Conservation (phyloP, 139 green algal genomes). For the Chlamydomonas eustigma region DNA sequence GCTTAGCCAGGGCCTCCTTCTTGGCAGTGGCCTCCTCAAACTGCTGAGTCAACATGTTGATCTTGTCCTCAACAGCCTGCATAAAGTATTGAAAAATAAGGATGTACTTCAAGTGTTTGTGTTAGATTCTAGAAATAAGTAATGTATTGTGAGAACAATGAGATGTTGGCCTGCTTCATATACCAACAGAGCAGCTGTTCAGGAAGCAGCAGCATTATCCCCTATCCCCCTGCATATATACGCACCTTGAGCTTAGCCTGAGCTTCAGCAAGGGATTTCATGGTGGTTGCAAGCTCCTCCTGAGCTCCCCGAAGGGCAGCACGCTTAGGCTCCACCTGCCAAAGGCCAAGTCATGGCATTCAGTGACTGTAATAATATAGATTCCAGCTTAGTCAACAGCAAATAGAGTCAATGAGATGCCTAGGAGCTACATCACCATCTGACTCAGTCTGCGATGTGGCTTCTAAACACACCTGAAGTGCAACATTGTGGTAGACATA, state of each 20-base stretch:
- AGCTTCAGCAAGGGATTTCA: constrained; percentile 45
- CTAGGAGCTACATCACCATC: no score
- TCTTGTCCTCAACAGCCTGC: constrained; percentile 67
- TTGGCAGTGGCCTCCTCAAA: constrained; percentile 66
- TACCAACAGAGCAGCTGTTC: no score
- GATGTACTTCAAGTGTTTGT: no score
- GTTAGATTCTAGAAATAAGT: neutral
- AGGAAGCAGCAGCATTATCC: no score
- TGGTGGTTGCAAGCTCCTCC: constrained; percentile 50
- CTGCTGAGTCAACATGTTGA: constrained; percentile 55
- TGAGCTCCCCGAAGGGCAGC: constrained; percentile 50
- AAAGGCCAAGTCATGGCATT: no score
- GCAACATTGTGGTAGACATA: constrained; percentile 78
- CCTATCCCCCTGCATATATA: no score
- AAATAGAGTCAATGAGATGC: no score
- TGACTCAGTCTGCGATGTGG: no score
- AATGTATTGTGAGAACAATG: neutral
- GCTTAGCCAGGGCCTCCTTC: constrained; percentile 64
- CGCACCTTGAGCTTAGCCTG: constrained; percentile 20
- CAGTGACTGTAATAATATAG: no score
- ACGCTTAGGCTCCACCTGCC: constrained; percentile 69
- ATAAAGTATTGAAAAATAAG: no score
- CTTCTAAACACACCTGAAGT: constrained; percentile 53
- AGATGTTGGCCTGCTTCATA: neutral
- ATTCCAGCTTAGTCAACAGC: no score